Evolutionary conservation across 352 stramenopile genomes (phyloP).

Genomic region (Peronospora belbahrii): DNA sequence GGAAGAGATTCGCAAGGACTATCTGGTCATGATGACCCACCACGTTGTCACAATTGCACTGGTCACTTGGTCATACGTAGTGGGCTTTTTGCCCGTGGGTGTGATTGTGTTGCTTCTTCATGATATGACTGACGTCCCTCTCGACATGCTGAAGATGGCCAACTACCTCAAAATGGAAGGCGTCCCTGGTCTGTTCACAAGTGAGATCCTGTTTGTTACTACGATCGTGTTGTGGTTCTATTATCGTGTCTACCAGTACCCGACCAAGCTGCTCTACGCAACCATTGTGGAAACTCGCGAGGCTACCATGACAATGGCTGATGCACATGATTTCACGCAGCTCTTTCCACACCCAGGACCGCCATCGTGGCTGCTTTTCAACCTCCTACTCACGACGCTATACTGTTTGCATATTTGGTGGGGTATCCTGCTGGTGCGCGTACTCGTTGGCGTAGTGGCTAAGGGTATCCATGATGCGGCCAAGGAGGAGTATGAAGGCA

Average conservation of each 20-base stretch:
- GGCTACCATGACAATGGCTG: conserved; percentile 58
- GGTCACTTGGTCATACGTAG: conserved; percentile 74
- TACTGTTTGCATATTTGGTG: conserved; percentile 84
- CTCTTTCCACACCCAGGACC: conserved; percentile 61
- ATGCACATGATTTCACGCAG: conserved; percentile 63
- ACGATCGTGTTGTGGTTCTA: conserved; percentile 71
- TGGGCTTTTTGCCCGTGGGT: conserved; percentile 77
- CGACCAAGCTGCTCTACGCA: conserved; percentile 73
- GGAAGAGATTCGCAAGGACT: conserved; percentile 85
- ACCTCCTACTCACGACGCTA: conserved; percentile 61
- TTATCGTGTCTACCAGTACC: conserved; percentile 83
- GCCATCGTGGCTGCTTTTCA: conserved; percentile 79
- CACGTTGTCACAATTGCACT: conserved; percentile 83
- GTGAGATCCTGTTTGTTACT: conserved; percentile 65
- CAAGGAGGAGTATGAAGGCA: conserved; percentile 83
- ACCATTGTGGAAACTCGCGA: conserved; percentile 66
- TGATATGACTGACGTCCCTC: conserved; percentile 82
- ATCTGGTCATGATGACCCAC: conserved; percentile 88
- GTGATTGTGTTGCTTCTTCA: conserved; percentile 81
- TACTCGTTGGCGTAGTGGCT: conserved; percentile 58
- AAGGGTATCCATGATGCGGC: conserved; percentile 70
- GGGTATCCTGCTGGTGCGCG: conserved; percentile 61
- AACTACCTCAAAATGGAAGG: conserved; percentile 88
- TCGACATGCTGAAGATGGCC: conserved; percentile 86
- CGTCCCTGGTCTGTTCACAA: conserved; percentile 52